Percentiles rank a stretch among this genome's conserved stretches.
phyloP scores from a whole-genome alignment of 768 basidiomycete species.

The Floccularia luteovirens region DNA sequence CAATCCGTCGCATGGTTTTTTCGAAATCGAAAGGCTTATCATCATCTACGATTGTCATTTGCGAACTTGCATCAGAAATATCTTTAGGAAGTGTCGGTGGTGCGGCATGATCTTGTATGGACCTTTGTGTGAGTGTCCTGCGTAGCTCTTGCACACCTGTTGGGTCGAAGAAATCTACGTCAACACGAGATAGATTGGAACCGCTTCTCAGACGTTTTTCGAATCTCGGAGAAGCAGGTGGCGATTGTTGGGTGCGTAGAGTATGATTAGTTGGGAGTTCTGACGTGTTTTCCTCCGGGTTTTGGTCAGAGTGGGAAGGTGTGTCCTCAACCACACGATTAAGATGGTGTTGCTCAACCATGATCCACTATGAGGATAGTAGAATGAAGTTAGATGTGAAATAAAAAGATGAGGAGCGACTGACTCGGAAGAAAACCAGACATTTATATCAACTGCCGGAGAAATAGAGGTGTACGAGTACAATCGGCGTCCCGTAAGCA shows the following conservation, averaged over 20 bases:
- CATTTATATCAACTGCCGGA: too few relatives aligned
- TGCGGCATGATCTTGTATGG: slow-evolving; percentile 7
- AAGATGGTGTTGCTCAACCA: slow-evolving; percentile 9
- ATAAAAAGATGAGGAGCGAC: too few relatives aligned
- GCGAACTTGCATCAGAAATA: too few relatives aligned
- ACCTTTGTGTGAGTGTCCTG: slow-evolving; percentile 25
- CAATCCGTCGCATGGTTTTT: slow-evolving; percentile 19
- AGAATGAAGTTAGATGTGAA: too few relatives aligned
- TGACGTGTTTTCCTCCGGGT: slow-evolving; percentile 9
- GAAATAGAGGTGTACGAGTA: too few relatives aligned
- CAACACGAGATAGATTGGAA: slow-evolving; percentile 26
- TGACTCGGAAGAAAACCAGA: too few relatives aligned
- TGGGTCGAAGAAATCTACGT: slow-evolving; percentile 48
- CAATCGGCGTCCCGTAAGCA: too few relatives aligned
- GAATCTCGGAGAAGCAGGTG: slow-evolving; percentile 8
- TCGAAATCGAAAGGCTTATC: slow-evolving; percentile 29
- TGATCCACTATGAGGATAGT: too few relatives aligned
- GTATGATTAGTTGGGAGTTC: slow-evolving; percentile 2
- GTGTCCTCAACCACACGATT: slow-evolving; percentile 12
- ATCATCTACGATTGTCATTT: too few relatives aligned
- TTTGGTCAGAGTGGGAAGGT: slow-evolving; percentile 10
- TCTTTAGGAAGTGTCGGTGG: too few relatives aligned
- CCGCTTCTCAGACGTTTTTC: slow-evolving; percentile 11
- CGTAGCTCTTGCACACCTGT: slow-evolving; percentile 37
- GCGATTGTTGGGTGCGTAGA: slow-evolving; percentile 6